Evolutionary conservation across 371 early-diverging fungal species (phyloP).

Genomic region (Chytridium lagenaria): DNA sequence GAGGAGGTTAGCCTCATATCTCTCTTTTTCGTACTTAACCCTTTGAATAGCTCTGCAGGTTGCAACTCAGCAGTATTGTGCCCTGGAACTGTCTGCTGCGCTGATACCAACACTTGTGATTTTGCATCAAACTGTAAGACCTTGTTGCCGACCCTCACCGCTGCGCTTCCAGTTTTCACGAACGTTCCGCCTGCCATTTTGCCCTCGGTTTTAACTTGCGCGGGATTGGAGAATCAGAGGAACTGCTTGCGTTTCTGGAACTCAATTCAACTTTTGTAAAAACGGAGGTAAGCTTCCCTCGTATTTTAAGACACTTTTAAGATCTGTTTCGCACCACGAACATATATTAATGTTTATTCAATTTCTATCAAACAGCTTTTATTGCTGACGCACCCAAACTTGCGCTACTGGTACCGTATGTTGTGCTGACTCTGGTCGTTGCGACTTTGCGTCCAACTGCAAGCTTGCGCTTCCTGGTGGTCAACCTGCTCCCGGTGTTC

Average conservation of each 20-base stretch:
- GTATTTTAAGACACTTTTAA: background rate
- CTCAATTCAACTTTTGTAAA: background rate
- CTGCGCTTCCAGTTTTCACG: background rate
- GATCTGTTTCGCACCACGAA: no score
- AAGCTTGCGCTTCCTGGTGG: no score
- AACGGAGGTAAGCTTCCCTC: slow-evolving; percentile 2
- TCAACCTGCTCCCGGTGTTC: background rate
- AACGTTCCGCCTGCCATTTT: background rate
- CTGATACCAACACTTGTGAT: slow-evolving; percentile 3
- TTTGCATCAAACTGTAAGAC: background rate
- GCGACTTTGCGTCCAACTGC: slow-evolving; percentile 15
- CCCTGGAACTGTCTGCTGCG: slow-evolving; percentile 24
- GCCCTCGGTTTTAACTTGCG: no score
- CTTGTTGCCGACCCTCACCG: background rate
- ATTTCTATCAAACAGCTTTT: slow-evolving; percentile 4
- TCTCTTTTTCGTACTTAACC: background rate
- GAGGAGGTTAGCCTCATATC: slow-evolving; percentile 17
- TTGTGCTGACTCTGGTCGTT: slow-evolving; percentile 23
- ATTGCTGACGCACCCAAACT: slow-evolving; percentile 15
- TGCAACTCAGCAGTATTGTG: slow-evolving; percentile 6
- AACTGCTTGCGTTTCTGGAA: background rate
- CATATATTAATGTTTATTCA: no score
- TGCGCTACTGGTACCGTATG: slow-evolving; percentile 36
- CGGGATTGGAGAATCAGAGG: no score
- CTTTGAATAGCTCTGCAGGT: background rate